Evolutionary conservation across 2,329 filamentous ascomycete genomes (phyloP).

Genomic region (Neopestalotiopsis clavispora): DNA sequence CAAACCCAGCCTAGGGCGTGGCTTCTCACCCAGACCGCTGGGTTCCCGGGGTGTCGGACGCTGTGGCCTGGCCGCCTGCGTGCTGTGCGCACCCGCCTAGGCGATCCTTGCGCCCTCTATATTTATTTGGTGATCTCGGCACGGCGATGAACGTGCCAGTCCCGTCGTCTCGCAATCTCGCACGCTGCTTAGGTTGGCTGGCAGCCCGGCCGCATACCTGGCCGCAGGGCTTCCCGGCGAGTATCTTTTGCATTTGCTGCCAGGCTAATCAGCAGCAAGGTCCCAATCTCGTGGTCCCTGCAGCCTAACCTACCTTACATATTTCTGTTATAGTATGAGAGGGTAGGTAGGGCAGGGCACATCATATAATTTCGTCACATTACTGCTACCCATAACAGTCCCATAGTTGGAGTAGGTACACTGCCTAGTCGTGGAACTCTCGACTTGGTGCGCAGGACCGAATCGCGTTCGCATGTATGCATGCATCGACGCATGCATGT

Average conservation of each 20-base stretch:
- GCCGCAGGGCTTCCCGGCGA: slow-evolving; percentile 26
- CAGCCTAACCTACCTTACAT: slow-evolving; percentile 30
- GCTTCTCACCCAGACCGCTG: slow-evolving; percentile 36
- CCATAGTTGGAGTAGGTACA: not conserved
- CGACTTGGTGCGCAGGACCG: too few species aligned
- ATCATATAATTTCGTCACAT: not conserved
- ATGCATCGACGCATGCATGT: slow-evolving; percentile 23
- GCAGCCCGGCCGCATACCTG: slow-evolving; percentile 30
- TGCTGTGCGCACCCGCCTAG: not conserved
- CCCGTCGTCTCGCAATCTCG: slow-evolving; percentile 26
- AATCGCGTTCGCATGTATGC: not conserved
- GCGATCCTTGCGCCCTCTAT: not conserved
- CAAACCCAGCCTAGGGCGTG: slow-evolving; percentile 32
- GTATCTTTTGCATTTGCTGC: not conserved
- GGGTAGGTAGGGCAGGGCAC: not conserved
- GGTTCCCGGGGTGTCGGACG: slow-evolving; percentile 30
- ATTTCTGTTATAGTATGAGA: slow-evolving; percentile 25
- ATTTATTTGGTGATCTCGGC: not conserved
- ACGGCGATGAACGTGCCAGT: not conserved
- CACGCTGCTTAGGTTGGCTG: slow-evolving; percentile 14
- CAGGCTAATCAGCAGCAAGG: not conserved
- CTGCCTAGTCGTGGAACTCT: not conserved
- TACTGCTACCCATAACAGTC: not conserved
- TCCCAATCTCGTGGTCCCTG: slow-evolving; percentile 31
- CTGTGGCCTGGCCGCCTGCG: slow-evolving; percentile 25